Evolutionary conservation across 345 rosid species (phyloP).

Genomic region (Eucalyptus regnans): DNA sequence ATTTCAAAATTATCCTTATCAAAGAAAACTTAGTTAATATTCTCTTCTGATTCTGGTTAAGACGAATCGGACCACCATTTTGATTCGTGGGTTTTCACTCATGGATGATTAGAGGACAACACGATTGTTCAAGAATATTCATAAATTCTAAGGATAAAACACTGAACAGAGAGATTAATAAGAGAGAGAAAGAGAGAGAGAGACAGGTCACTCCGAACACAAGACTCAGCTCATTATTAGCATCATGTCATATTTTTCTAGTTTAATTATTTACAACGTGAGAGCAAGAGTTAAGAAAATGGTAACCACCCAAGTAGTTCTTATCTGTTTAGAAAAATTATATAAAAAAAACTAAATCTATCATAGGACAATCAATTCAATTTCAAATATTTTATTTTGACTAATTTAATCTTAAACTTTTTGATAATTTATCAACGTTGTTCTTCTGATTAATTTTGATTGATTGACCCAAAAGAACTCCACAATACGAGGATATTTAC

Average conservation of each 20-base stretch:
- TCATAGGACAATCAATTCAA: background rate
- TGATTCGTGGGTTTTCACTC: background rate
- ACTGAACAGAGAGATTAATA: background rate
- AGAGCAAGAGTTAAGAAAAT: background rate
- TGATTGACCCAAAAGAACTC: accelerated
- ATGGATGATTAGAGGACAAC: background rate
- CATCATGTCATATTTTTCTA: background rate
- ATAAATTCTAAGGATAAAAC: background rate
- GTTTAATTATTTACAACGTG: background rate
- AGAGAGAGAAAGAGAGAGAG: background rate
- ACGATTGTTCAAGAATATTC: background rate
- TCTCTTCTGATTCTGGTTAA: background rate
- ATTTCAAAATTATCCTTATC: background rate
- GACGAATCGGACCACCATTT: background rate
- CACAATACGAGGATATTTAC: accelerated
- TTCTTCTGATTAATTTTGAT: accelerated
- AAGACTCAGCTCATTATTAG: background rate
- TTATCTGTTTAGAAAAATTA: background rate
- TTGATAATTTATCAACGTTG: accelerated
- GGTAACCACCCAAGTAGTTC: background rate
- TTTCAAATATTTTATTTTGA: background rate
- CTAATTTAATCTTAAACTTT: background rate
- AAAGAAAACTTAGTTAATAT: background rate
- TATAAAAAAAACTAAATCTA: background rate
- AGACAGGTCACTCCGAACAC: too few relatives aligned